These are phyloP conservation scores for Acanthamoeba castellanii DNA, from an alignment of 208 protist genomes.

Conservation along the genomic window DNA sequence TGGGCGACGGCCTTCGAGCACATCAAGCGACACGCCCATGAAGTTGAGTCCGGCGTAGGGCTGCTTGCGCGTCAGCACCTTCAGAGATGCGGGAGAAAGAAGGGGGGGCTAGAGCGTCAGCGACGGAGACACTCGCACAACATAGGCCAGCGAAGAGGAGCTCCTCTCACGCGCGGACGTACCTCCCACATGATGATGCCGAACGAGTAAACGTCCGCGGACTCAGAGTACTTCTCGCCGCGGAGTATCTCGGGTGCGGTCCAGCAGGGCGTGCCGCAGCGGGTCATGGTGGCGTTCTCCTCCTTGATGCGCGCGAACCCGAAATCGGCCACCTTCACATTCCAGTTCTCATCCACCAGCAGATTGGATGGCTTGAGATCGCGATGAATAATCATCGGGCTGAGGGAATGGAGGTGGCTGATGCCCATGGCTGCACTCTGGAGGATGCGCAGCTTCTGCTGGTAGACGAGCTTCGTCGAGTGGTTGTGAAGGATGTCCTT, in stretches of 20 bases:
- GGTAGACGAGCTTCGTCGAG: neutral
- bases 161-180: neutral
- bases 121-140: neutral
- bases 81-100: too few relatives aligned
- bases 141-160: too few relatives aligned
- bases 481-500: slow-evolving; percentile 76
- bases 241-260: too few relatives aligned
- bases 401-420: neutral
- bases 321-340: too few relatives aligned
- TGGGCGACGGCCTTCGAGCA: slow-evolving; percentile 3
- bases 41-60: slow-evolving; percentile 1
- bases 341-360: too few relatives aligned
- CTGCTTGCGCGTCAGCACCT: neutral
- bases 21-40: neutral
- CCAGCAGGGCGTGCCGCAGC: too few relatives aligned
- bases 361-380: too few relatives aligned
- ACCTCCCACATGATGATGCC: slow-evolving; percentile 60
- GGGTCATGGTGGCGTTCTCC: too few relatives aligned
- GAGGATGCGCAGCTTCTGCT: neutral
- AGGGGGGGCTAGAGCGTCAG: too few relatives aligned
- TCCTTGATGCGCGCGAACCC: too few relatives aligned
- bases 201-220: neutral
- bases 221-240: neutral
- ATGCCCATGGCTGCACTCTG: slow-evolving; percentile 12
- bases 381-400: neutral